Evolutionary conservation across 2,329 filamentous ascomycete species (phyloP).

Genomic region (Talaromyces atroroseus): DNA sequence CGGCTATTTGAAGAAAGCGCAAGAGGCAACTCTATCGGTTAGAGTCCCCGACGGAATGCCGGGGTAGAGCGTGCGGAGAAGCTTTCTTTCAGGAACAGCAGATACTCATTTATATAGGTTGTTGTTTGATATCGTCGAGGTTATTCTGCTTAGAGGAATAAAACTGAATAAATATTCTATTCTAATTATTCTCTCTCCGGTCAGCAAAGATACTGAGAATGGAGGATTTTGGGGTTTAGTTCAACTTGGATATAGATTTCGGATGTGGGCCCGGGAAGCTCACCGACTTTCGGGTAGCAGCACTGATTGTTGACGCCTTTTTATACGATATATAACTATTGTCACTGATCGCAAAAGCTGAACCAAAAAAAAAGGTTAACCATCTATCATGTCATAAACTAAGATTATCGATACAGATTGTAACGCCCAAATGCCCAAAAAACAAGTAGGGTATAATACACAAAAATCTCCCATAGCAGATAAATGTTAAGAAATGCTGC

Average conservation of each 20-base stretch:
- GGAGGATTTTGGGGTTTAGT: neutral
- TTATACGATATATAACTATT: too few species aligned
- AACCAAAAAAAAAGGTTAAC: neutral
- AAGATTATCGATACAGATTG: neutral
- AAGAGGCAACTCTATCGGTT: conserved; percentile 23
- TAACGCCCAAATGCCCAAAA: neutral
- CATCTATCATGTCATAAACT: neutral
- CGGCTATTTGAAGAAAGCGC: conserved; percentile 9
- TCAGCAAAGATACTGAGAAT: neutral
- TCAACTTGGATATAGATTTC: neutral
- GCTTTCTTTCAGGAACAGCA: neutral
- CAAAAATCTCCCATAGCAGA: neutral
- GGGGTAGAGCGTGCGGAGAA: conserved; percentile 15
- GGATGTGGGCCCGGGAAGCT: conserved; percentile 11
- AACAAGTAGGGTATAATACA: neutral
- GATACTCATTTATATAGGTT: neutral
- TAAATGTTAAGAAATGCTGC: neutral
- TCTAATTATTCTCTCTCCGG: neutral
- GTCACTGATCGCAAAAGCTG: too few species aligned
- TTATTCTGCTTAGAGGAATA: neutral
- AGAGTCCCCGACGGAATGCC: conserved; percentile 24
- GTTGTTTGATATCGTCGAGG: neutral
- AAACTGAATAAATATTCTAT: neutral
- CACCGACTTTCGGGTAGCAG: conserved; percentile 5
- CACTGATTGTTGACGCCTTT: too few species aligned